Percentiles rank a stretch among this genome's conserved stretches.
Evolutionary conservation across 108 stramenopile genomes (phyloP).

Genomic region (Cyclostephanos invisitatus): DNA sequence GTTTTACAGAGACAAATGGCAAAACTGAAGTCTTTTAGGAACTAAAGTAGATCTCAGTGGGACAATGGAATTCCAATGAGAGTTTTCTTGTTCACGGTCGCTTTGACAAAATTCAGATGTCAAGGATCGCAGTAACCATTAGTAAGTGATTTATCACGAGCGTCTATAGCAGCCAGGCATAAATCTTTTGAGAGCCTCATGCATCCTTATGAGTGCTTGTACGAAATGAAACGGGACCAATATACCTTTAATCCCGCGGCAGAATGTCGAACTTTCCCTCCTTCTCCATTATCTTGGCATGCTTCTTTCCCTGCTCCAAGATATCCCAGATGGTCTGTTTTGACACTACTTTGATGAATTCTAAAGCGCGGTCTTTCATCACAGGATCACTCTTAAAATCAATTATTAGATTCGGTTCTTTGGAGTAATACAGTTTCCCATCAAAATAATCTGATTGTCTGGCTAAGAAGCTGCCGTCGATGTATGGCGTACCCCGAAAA

Average conservation of each 20-base stretch:
- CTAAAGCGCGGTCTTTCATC: slow-evolving; percentile 50
- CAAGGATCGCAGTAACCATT: too few species aligned
- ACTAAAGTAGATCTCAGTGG: too few species aligned
- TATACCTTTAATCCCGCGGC: background rate
- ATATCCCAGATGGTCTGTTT: slow-evolving; percentile 71
- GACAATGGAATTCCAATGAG: too few species aligned
- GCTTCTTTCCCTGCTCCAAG: slow-evolving; percentile 64
- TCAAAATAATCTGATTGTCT: slow-evolving; percentile 54
- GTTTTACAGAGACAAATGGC: too few species aligned
- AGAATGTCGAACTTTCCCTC: slow-evolving; percentile 54
- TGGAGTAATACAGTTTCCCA: slow-evolving; percentile 8
- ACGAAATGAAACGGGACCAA: background rate
- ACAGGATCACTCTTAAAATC: slow-evolving; percentile 73
- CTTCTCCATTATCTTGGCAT: slow-evolving; percentile 64
- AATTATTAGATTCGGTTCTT: slow-evolving; percentile 48
- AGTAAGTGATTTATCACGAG: too few species aligned
- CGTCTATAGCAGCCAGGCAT: too few species aligned
- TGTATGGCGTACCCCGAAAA: slow-evolving; percentile 60
- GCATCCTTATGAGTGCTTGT: background rate
- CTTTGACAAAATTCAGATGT: too few species aligned
- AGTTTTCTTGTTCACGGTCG: too few species aligned
- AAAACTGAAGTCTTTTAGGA: too few species aligned
- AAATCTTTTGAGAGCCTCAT: too few species aligned
- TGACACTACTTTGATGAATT: slow-evolving; percentile 65
- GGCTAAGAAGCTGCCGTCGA: slow-evolving; percentile 83